Conservation (phyloP, 1,284 basidiomycete genomes). For the Apiotrichum gamsii region DNA sequence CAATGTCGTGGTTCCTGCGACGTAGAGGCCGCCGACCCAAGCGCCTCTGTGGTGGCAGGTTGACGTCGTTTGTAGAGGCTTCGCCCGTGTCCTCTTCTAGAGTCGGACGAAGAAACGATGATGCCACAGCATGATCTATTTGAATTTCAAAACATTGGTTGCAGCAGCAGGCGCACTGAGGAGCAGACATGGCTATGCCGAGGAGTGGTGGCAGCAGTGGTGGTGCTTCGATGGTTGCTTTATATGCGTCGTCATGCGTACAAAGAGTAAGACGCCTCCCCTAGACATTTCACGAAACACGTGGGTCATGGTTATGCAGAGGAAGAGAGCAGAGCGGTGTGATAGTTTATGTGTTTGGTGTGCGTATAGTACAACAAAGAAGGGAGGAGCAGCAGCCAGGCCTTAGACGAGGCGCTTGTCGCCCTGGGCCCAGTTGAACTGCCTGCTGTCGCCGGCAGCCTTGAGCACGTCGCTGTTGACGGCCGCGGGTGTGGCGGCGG, state of each 20-base stretch:
- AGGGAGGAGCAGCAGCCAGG: not conserved
- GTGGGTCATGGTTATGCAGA: too few species aligned
- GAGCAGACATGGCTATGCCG: slow-evolving; percentile 1
- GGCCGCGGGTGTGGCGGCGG: not conserved
- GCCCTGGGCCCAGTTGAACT: slow-evolving; percentile 16
- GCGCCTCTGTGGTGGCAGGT: slow-evolving; percentile 30
- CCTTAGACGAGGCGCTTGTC: slow-evolving; percentile 19
- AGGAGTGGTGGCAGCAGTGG: slow-evolving; percentile 6
- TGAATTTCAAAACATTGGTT: not conserved
- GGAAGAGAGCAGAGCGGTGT: too few species aligned
- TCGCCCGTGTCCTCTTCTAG: slow-evolving; percentile 30
- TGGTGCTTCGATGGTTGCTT: too few species aligned
- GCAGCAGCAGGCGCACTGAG: not conserved
- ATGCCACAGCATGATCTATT: slow-evolving; percentile 15
- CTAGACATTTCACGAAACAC: too few species aligned
- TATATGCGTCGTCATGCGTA: too few species aligned
- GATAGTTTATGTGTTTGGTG: too few species aligned
- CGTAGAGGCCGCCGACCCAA: slow-evolving; percentile 38
- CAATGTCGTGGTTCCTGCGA: slow-evolving; percentile 27
- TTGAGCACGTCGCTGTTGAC: not conserved
- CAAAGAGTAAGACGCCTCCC: too few species aligned
- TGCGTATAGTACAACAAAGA: slow-evolving; percentile 15
- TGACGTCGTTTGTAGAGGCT: slow-evolving; percentile 33
- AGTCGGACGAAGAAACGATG: slow-evolving; percentile 31
- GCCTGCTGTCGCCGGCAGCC: not conserved